A percentile compares a stretch with the other conserved stretches of the same genome.
phyloP scores from a whole-genome alignment of 495 filamentous ascomycete species.

The Friedmanniomyces simplex region DNA sequence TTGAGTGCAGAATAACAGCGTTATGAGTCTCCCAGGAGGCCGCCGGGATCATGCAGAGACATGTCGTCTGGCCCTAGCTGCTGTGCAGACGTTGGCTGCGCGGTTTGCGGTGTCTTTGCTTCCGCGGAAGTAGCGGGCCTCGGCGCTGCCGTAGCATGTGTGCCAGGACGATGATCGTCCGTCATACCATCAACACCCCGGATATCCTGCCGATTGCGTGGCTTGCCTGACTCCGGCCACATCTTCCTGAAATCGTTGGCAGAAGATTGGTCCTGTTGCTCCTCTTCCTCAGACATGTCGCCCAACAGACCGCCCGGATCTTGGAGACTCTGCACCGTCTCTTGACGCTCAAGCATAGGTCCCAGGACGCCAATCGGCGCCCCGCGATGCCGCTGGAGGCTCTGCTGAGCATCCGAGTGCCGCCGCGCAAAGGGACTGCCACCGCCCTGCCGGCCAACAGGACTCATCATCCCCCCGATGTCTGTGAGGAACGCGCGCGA shows the following conservation, averaged over 20 bases:
- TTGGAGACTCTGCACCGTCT: slow-evolving; percentile 18
- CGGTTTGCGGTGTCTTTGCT: too few species aligned
- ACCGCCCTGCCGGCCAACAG: background rate
- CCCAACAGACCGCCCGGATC: slow-evolving; percentile 7
- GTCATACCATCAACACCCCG: background rate
- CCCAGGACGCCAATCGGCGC: slow-evolving; percentile 16
- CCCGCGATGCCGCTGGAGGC: slow-evolving; percentile 6
- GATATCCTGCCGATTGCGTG: background rate
- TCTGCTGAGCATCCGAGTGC: slow-evolving; percentile 18
- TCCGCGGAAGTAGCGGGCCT: background rate
- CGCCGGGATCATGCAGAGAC: slow-evolving; percentile 1
- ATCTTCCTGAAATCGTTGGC: background rate
- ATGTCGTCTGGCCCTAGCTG: background rate
- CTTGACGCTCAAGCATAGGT: slow-evolving; percentile 15
- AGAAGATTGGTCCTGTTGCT: background rate
- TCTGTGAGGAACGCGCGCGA: slow-evolving; percentile 23
- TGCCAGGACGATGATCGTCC: background rate
- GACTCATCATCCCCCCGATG: slow-evolving; percentile 19
- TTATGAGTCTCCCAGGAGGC: background rate
- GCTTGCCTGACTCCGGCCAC: background rate
- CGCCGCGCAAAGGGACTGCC: background rate
- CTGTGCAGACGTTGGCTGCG: background rate
- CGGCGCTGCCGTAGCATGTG: background rate
- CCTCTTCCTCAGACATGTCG: background rate
- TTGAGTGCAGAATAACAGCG: too few species aligned